Percentiles rank a stretch among this genome's conserved stretches.
Conservation (phyloP, 805 yeast genomes). For the Ogataea naganishii region DNA sequence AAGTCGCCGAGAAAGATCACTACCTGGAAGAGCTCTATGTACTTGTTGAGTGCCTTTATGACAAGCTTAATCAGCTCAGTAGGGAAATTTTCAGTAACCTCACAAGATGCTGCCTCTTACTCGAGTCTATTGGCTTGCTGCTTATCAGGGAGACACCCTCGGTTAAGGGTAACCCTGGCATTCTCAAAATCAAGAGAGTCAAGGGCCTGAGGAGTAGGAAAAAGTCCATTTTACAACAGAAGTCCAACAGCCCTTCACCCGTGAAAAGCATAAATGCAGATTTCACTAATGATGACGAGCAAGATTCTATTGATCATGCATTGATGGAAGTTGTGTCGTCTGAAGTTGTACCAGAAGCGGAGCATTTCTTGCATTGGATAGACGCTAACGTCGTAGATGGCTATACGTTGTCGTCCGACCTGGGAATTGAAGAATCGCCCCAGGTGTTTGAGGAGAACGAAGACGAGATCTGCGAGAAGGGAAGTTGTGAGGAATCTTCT, state of each 20-base stretch:
- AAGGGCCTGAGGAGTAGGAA: conserved; percentile 59
- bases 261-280: conserved; percentile 9
- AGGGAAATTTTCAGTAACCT: conserved; percentile 28
- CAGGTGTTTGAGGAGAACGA: not conserved
- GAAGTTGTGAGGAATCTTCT: conserved; percentile 12
- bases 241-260: conserved; percentile 3
- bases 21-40: conserved; percentile 12
- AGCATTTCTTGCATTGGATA: conserved; percentile 39
- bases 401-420: conserved; percentile 14
- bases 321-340: conserved; percentile 28
- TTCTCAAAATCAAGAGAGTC: conserved; percentile 57
- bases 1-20: conserved; percentile 15
- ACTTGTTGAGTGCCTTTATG: conserved; percentile 15
- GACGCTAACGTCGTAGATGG: conserved; percentile 23
- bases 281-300: conserved; percentile 13
- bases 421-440: conserved; percentile 16
- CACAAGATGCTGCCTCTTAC: conserved; percentile 42
- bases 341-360: conserved; percentile 27
- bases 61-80: conserved; percentile 34
- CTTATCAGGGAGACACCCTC: conserved; percentile 34
- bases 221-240: conserved; percentile 16
- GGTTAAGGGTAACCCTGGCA: conserved; percentile 21
- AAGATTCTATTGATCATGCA: conserved; percentile 25
- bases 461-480: not conserved
- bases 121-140: conserved; percentile 73